Base-by-base conservation (phyloP, 2,329 filamentous ascomycete genomes). In the Pseudogymnoascus sp. region DNA sequence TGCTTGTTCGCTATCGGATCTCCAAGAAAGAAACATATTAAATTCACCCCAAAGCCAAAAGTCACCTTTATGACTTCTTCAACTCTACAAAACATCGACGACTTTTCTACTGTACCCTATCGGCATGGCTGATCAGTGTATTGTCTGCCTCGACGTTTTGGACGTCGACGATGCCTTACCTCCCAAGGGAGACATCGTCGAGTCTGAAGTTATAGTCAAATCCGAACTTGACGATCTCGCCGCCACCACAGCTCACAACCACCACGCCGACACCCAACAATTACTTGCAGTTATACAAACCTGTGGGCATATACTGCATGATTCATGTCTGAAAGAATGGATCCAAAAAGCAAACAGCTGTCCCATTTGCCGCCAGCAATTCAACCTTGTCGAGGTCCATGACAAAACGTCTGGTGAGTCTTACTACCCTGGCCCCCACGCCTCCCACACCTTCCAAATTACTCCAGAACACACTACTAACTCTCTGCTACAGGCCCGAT, bases 321-420 rank as follows among this genome's bases (percentile, higher is more conserved):
- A 99, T 77, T 86, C 88, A 59, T 99, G 94, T 74, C 81, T 99
- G 67, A 88, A 89, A 68, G 90, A 91, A 67, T 99, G 94, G 94
- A 91, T 93, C 50, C 90, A 95, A 75, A 89, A 95, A 74, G 93
- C 94, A 65, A 99, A 97, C 76, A 97, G 92, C 72, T 99, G 94
- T 74, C 94, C 94, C 50, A 96, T 99, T 74, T 99, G 94, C 76
- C 89, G 94, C 67, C 89, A 90, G 69, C 85, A 83, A 65, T 97
- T 99, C 78, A 93, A 97, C 75, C 78, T 88, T 68, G 92, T 99
- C 66, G 86, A 94, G 72, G 86, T 99, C 64, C 88, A 88, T 74
- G 85, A 89, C 70, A 84, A 81, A 67, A 77, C 91, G 70, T 89
- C 90, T 79, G 90, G 91, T 94, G 82, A 76, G 84, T 79, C 62